A percentile compares a stretch with the other conserved stretches of the same genome.
These are phyloP conservation scores for Gracilaria caudata DNA, from an alignment of 23 red algal genomes.

Conservation along the genomic window DNA sequence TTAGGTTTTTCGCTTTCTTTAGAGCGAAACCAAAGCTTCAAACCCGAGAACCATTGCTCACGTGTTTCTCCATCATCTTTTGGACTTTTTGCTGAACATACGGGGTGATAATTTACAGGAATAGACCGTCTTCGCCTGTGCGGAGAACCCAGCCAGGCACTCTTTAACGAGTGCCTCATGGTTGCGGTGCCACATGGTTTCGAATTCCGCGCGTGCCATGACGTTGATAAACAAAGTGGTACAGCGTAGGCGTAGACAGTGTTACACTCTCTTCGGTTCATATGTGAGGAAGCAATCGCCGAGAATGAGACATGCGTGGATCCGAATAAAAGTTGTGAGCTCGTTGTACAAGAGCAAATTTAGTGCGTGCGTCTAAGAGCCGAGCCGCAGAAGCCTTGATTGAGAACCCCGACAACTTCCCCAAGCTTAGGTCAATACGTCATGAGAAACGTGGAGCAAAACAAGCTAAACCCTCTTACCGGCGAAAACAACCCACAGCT, in stretches of 20 bases:
- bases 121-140: background rate
- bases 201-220: constrained; percentile 3
- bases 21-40: constrained; percentile 42
- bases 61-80: constrained; percentile 10
- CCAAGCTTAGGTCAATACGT: background rate
- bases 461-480: too few species aligned
- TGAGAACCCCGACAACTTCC: background rate
- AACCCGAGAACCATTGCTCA: constrained; percentile 39
- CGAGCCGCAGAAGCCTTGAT: too few species aligned
- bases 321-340: background rate
- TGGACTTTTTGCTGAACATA: constrained; percentile 5
- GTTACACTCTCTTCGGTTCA: constrained; percentile 19
- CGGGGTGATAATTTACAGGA: background rate
- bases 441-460: background rate
- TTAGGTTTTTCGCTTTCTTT: constrained; percentile 12
- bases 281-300: constrained; percentile 14
- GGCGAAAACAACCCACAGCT: background rate
- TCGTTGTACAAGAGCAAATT: background rate
- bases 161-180: background rate
- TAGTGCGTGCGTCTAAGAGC: background rate
- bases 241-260: background rate
- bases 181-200: background rate
- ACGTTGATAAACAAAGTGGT: constrained; percentile 1
- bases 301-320: constrained; percentile 9
- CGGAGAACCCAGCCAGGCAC: background rate